Percentiles rank a stretch among this genome's conserved stretches.
Conservation (phyloP, 140 eudicot species). For the Ambrosia hybrid region DNA sequence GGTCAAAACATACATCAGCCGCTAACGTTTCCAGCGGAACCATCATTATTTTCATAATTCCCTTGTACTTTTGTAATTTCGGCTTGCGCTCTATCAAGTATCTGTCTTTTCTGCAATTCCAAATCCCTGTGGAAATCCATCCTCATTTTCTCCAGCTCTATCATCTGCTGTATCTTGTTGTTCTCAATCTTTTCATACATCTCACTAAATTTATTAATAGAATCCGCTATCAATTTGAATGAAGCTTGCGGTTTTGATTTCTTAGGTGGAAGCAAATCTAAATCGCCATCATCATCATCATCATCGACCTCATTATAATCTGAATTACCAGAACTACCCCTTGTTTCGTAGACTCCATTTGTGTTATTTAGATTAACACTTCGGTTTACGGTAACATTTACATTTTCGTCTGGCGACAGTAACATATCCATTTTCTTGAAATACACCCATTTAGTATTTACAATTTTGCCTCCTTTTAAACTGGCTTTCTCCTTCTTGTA, state of each 20-base stretch:
- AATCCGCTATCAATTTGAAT: slow-evolving; percentile 61
- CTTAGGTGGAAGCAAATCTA: slow-evolving; percentile 56
- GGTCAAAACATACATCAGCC: slow-evolving; percentile 35
- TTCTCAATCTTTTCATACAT: slow-evolving; percentile 66
- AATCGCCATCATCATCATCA: slow-evolving; percentile 49
- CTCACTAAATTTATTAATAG: slow-evolving; percentile 64
- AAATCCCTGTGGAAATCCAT: slow-evolving; percentile 70
- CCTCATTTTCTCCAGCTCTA: slow-evolving; percentile 77
- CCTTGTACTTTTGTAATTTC: slow-evolving; percentile 54
- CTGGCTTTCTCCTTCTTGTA: slow-evolving; percentile 78
- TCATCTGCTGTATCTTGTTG: slow-evolving; percentile 66
- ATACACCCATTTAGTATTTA: slow-evolving; percentile 67
- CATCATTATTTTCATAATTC: slow-evolving; percentile 48
- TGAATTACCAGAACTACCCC: slow-evolving; percentile 58
- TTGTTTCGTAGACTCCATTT: slow-evolving; percentile 56
- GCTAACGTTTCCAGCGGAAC: slow-evolving; percentile 47
- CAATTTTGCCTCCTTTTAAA: slow-evolving; percentile 25
- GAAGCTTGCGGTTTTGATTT: slow-evolving; percentile 32
- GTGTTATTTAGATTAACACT: slow-evolving; percentile 39
- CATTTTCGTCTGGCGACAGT: slow-evolving; percentile 53
- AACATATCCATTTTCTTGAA: slow-evolving; percentile 78
- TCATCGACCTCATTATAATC: slow-evolving; percentile 41
- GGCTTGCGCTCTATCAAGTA: slow-evolving; percentile 65
- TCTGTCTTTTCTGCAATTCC: slow-evolving; percentile 70
- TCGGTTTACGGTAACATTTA: slow-evolving; percentile 41